Evolutionary conservation across 192 early-diverging fungal genomes (phyloP).

Genomic region (Funneliformis mosseae): DNA sequence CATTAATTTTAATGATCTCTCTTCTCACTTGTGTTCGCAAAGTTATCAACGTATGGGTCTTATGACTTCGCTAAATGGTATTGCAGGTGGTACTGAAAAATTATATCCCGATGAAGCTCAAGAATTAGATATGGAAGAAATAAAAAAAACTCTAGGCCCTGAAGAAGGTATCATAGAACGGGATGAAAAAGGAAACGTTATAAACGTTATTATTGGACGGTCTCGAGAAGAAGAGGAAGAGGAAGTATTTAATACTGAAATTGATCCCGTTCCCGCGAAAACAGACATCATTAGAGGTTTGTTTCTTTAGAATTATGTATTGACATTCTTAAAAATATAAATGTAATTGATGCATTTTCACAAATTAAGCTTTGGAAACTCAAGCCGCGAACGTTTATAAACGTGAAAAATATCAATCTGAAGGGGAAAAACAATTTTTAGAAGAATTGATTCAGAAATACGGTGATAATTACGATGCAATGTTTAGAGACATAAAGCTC

Average conservation of each 20-base stretch:
- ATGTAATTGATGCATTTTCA: not conserved
- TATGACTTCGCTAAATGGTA: constrained; percentile 65
- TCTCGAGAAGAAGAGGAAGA: constrained; percentile 50
- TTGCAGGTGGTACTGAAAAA: constrained; percentile 57
- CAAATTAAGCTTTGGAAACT: constrained; percentile 52
- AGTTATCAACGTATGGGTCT: constrained; percentile 74
- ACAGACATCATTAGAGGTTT: constrained; percentile 57
- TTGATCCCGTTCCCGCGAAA: constrained; percentile 51
- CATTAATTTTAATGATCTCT: not conserved
- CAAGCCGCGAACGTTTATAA: constrained; percentile 51
- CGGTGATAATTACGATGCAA: constrained; percentile 71
- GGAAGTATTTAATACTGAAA: constrained; percentile 50
- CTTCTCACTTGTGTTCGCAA: not conserved
- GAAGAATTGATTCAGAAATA: constrained; percentile 68
- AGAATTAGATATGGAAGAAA: constrained; percentile 52
- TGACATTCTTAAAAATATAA: not conserved
- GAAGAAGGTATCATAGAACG: constrained; percentile 82
- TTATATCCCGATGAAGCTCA: constrained; percentile 45
- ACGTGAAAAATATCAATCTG: constrained; percentile 53
- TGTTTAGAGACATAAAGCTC: constrained; percentile 77
- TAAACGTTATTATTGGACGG: constrained; percentile 68
- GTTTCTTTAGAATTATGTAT: not conserved
- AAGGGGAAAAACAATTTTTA: constrained; percentile 59
- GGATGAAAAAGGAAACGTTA: constrained; percentile 73
- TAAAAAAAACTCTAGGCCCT: constrained; percentile 58